Base-by-base conservation (phyloP, 2,329 filamentous ascomycete species). In the Calonectria hongkongensis region DNA sequence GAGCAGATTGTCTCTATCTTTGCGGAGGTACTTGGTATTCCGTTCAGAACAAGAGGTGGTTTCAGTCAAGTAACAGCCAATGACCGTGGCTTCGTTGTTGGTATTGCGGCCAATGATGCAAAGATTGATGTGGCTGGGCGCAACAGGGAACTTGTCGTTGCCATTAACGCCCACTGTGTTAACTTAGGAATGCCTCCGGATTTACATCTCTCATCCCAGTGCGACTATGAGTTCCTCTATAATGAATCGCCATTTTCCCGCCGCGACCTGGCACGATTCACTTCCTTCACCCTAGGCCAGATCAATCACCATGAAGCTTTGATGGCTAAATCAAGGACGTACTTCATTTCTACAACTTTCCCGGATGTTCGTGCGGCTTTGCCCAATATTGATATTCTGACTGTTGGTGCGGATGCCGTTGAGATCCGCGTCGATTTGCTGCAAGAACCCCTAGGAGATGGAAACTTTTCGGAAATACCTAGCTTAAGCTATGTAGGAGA, bases 211-310 rank as follows among this genome's bases (percentile, higher is more conserved):
- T 95, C 92, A 18, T 86, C 90, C 30, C 84, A 89, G 70, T 96
- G 94, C 85, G 94, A 97, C 84, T 97, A 96, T 84, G 95, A 97
- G 82, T 97, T 96, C 78, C 88, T 97, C 25, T 97, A 97, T 85
- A 94, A 93, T 4, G 90, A 92, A 74, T 88, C 89, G 10, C 90
- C 93, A 1, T 94, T 94, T 82, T 92, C 93, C 74, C 91, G 94
- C 33, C 89, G 94, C 70, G 94, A 97, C 80, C 86, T 97, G 56
- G 91, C 94, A 12, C 91, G 95, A 45, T 97, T 96, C 81, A 89
- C 95, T 30, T 94, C 94, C 7, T 93, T 97, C 80, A 92, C 94
- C 7, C 86, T 97, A 30, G 95, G 95, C 12, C 94, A 97, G 84
- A 92, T 93, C 75, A 93, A 91, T 79, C 93, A 94, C 69, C 94